A percentile compares a stretch with the other conserved stretches of the same genome.
These are phyloP conservation scores for Jackrogersella multiformis DNA, from an alignment of 495 filamentous ascomycete species.

Conservation along the genomic window DNA sequence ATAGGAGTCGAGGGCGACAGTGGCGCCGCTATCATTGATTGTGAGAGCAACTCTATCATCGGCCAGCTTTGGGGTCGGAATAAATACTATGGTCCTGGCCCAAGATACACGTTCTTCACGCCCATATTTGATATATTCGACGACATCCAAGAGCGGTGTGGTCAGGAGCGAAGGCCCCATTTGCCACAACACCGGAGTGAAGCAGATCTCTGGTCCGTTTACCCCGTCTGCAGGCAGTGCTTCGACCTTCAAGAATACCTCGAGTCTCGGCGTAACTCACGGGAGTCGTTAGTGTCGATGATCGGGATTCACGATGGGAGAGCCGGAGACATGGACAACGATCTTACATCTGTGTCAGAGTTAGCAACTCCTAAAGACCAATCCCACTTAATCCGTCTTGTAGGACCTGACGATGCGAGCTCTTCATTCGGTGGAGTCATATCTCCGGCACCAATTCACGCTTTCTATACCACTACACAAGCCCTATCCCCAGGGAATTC, in stretches of 20 bases:
- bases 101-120: constrained; percentile 46
- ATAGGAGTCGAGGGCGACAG: constrained; percentile 51
- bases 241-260: constrained; percentile 44
- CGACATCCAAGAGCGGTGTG: constrained; percentile 45
- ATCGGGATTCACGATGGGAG: constrained; percentile 36
- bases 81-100: constrained; percentile 44
- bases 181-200: constrained; percentile 44
- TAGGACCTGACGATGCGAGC: constrained; percentile 33
- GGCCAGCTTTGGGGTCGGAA: constrained; percentile 51
- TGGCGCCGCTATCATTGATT: constrained; percentile 47
- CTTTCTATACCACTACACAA: constrained; percentile 31
- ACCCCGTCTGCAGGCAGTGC: constrained; percentile 43
- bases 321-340: constrained; percentile 42
- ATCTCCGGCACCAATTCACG: constrained; percentile 38
- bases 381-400: constrained; percentile 34
- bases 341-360: constrained; percentile 46
- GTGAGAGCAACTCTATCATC: constrained; percentile 42
- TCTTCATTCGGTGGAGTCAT: constrained; percentile 35
- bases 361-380: constrained; percentile 45
- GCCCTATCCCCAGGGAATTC: constrained; percentile 30
- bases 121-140: constrained; percentile 48
- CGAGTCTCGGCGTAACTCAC: constrained; percentile 43
- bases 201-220: constrained; percentile 41
- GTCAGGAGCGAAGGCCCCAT: constrained; percentile 38
- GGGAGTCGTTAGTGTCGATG: constrained; percentile 46